Percentiles rank a stretch among this genome's conserved stretches.
These are phyloP conservation scores for Plectranthus barbatus DNA, from an alignment of 257 asterid species.

Conservation along the genomic window DNA sequence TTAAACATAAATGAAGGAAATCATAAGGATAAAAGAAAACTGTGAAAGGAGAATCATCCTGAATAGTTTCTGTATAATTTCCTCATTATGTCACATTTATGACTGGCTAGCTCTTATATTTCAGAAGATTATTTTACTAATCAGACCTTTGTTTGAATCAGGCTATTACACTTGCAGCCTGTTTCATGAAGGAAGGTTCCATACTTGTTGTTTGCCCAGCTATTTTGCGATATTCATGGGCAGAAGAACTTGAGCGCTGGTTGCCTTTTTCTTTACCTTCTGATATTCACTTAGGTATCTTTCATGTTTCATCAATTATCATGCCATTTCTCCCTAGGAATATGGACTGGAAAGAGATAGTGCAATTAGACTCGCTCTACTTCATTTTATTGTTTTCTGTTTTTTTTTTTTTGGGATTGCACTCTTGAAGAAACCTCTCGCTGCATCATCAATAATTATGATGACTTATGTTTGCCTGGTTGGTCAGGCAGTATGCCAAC, in stretches of 20 bases:
- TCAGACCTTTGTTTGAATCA: constrained; percentile 28
- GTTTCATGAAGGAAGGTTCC: constrained; percentile 80
- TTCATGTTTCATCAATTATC: neutral
- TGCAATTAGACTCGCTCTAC: neutral
- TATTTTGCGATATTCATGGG: constrained; percentile 85
- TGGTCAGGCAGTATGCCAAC: neutral
- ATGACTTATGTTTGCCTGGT: neutral
- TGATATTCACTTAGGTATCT: constrained; percentile 84
- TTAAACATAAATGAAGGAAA: neutral
- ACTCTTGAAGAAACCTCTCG: neutral
- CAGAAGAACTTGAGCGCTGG: constrained; percentile 96
- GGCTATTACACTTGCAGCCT: constrained; percentile 89
- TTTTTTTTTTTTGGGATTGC: neutral
- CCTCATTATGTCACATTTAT: neutral
- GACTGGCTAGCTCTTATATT: neutral
- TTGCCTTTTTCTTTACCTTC: constrained; percentile 78
- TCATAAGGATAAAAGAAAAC: neutral
- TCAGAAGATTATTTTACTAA: constrained; percentile 6
- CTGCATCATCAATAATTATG: neutral
- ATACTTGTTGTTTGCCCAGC: constrained; percentile 96
- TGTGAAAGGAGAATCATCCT: neutral
- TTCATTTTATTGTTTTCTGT: neutral
- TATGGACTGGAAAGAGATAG: neutral
- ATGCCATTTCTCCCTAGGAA: neutral
- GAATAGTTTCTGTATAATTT: neutral